Evolutionary conservation across 345 rosid genomes (phyloP).

Genomic region (Melastoma malabathricum): DNA sequence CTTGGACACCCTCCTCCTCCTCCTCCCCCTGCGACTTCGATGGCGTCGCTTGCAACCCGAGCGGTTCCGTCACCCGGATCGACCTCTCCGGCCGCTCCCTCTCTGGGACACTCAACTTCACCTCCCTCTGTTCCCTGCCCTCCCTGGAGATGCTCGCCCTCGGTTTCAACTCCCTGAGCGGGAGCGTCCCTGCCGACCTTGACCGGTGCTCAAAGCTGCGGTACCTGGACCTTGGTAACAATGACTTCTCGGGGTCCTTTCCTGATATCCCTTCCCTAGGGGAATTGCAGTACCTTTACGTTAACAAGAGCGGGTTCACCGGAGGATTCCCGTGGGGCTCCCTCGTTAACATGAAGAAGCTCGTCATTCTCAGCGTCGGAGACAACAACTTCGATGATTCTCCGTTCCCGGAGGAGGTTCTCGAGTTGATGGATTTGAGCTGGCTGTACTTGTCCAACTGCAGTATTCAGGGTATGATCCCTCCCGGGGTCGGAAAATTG

Average conservation of each 20-base stretch:
- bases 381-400: conserved; percentile 42
- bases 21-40: conserved; percentile 28
- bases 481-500: conserved; percentile 45
- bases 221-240: conserved; percentile 71
- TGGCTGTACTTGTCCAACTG: conserved; percentile 59
- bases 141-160: conserved; percentile 50
- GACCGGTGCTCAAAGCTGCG: conserved; percentile 35
- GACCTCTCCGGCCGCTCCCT: conserved; percentile 44
- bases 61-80: conserved; percentile 38
- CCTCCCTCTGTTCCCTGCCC: conserved; percentile 43
- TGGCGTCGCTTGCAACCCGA: conserved; percentile 46
- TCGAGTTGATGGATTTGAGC: conserved; percentile 33
- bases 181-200: conserved; percentile 24
- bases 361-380: conserved; percentile 47
- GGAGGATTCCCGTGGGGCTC: conserved; percentile 73
- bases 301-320: conserved; percentile 49
- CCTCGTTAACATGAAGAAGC: conserved; percentile 29
- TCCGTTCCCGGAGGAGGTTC: conserved; percentile 35
- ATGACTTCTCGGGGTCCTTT: conserved; percentile 41
- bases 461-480: conserved; percentile 47
- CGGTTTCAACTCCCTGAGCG: conserved; percentile 45
- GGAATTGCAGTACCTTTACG: conserved; percentile 33
- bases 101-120: conserved; percentile 36
- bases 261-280: conserved; percentile 44
- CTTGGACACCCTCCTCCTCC: conserved; percentile 29